phyloP scores from a whole-genome alignment of 257 asterid species.

The Marsdenia floribunda region DNA sequence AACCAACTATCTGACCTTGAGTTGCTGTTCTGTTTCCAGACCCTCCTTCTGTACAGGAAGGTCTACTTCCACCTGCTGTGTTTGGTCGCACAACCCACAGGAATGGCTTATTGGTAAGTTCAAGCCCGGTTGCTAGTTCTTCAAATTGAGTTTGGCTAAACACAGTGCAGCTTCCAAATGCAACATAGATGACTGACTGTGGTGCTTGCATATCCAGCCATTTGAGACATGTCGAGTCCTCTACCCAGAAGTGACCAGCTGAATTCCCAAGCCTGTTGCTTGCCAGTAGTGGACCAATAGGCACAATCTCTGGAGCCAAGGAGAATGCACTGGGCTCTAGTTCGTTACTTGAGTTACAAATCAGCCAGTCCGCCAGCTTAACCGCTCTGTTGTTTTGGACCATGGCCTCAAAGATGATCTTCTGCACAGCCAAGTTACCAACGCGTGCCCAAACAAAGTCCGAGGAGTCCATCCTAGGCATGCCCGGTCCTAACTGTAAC shows the following conservation, averaged over 20 bases:
- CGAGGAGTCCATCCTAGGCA: constrained; percentile 33
- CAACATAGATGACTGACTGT: constrained; percentile 35
- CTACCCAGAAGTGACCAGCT: constrained; percentile 34
- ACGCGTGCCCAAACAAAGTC: constrained; percentile 30
- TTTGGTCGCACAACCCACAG: constrained; percentile 41
- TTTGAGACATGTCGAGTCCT: constrained; percentile 28
- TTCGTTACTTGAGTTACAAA: constrained; percentile 37
- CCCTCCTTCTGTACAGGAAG: constrained; percentile 22
- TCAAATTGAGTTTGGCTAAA: constrained; percentile 26
- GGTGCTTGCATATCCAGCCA: constrained; percentile 40
- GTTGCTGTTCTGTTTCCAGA: constrained; percentile 21
- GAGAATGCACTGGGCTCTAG: constrained; percentile 38
- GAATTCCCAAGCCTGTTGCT: constrained; percentile 18
- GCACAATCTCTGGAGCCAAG: constrained; percentile 29
- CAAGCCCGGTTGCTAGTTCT: constrained; percentile 42
- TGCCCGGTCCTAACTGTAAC: constrained; percentile 31
- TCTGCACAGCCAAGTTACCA: constrained; percentile 26
- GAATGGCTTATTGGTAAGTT: constrained; percentile 30
- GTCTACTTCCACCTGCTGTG: neutral
- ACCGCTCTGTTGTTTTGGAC: constrained; percentile 22
- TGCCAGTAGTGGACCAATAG: constrained; percentile 38
- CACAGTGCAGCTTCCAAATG: constrained; percentile 36
- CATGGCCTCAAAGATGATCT: constrained; percentile 26
- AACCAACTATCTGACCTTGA: constrained; percentile 29
- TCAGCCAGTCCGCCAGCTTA: constrained; percentile 29